Evolutionary conservation across 148 eudicot genomes (phyloP).

Genomic region (Rheum nobile): DNA sequence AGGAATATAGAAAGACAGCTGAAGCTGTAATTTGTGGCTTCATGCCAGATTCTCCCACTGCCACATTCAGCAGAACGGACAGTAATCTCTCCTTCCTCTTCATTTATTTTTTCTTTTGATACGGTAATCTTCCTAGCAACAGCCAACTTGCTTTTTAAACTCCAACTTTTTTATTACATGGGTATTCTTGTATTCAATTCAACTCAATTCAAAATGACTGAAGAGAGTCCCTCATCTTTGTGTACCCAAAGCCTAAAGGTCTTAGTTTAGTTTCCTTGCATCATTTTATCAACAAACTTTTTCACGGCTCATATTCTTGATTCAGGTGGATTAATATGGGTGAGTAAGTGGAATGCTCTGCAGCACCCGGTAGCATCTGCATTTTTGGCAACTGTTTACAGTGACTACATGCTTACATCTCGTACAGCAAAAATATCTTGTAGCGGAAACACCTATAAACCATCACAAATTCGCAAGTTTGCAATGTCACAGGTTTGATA

Average conservation of each 20-base stretch:
- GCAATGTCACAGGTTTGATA: conserved; percentile 66
- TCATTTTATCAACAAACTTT: background rate
- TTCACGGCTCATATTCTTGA: background rate
- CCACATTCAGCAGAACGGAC: conserved; percentile 67
- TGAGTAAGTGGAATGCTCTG: conserved; percentile 75
- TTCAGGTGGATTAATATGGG: conserved; percentile 82
- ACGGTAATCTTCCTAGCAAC: background rate
- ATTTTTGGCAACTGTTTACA: conserved; percentile 71
- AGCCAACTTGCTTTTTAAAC: background rate
- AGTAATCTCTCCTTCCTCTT: conserved; percentile 20
- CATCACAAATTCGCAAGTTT: conserved; percentile 64
- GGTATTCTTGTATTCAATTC: background rate
- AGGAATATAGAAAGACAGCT: conserved; percentile 53
- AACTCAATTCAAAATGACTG: background rate
- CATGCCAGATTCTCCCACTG: conserved; percentile 72
- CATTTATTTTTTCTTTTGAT: background rate
- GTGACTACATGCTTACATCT: conserved; percentile 84
- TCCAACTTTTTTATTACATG: background rate
- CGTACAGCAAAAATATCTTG: conserved; percentile 48
- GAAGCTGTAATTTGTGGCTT: conserved; percentile 85
- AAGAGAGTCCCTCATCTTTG: background rate
- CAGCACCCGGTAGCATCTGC: conserved; percentile 87
- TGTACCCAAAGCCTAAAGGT: background rate
- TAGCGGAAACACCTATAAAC: conserved; percentile 32
- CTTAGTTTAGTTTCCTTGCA: background rate